phyloP scores from a whole-genome alignment of 495 filamentous ascomycete species.

The Parmelia sp. region DNA sequence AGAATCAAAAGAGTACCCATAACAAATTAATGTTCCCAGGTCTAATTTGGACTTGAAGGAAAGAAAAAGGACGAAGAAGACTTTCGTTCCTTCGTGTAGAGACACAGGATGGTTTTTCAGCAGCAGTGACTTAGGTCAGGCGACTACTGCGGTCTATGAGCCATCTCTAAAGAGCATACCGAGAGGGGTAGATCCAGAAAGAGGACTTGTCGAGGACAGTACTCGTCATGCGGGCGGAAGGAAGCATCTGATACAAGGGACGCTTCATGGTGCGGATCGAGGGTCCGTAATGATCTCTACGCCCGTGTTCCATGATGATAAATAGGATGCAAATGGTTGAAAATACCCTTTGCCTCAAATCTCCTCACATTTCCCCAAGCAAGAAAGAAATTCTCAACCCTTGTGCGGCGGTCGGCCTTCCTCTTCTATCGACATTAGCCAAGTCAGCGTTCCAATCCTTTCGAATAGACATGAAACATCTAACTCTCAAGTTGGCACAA shows the following conservation, averaged over 20 bases:
- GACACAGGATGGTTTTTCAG: neutral
- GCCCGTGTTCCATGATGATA: neutral
- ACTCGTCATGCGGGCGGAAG: too few relatives aligned
- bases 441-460: too few relatives aligned
- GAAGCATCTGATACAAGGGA: conserved; percentile 9
- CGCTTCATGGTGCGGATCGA: conserved; percentile 10
- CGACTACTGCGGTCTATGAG: neutral
- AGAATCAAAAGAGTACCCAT: too few relatives aligned
- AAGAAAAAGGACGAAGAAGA: neutral
- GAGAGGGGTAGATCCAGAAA: conserved; percentile 1
- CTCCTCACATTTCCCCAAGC: too few relatives aligned
- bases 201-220: neutral
- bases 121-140: neutral
- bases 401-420: too few relatives aligned
- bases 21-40: too few relatives aligned
- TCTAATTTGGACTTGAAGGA: neutral
- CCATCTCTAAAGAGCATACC: neutral
- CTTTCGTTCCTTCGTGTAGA: neutral
- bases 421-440: too few relatives aligned
- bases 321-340: neutral
- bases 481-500: too few relatives aligned
- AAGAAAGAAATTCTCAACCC: too few relatives aligned
- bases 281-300: conserved; percentile 2
- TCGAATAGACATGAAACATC: too few relatives aligned
- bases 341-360: too few relatives aligned